These are phyloP conservation scores for Paecilomyces sp. DNA, from an alignment of 2,329 filamentous ascomycete species.

Conservation along the genomic window DNA sequence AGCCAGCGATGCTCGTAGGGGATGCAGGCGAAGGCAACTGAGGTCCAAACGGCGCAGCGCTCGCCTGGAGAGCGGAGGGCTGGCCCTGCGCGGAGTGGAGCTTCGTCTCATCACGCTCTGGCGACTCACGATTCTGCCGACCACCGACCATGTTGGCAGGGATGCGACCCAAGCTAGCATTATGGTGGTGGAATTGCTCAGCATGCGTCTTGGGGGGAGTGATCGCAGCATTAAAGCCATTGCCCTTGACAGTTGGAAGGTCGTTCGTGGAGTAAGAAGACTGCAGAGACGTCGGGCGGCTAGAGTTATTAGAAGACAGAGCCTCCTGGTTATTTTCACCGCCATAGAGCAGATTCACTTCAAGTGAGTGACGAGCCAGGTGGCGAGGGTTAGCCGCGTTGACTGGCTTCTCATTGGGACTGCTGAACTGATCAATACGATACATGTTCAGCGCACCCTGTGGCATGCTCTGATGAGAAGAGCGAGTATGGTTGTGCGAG, in stretches of 20 bases:
- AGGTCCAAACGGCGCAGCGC: slow-evolving; percentile 71
- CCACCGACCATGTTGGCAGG: slow-evolving; percentile 58
- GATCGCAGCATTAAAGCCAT: slow-evolving; percentile 41
- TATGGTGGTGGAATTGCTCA: slow-evolving; percentile 63
- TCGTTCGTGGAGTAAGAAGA: slow-evolving; percentile 88
- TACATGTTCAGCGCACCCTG: slow-evolving; percentile 44
- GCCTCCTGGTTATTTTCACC: slow-evolving; percentile 21
- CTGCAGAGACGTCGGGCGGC: slow-evolving; percentile 49
- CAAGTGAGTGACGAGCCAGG: slow-evolving; percentile 38
- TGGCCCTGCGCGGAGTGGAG: slow-evolving; percentile 50
- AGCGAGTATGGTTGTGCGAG: slow-evolving; percentile 60
- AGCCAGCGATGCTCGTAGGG: slow-evolving; percentile 17
- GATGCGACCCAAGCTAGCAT: slow-evolving; percentile 73
- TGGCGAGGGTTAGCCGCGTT: slow-evolving; percentile 25
- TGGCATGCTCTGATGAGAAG: slow-evolving; percentile 53
- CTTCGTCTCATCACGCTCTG: slow-evolving; percentile 40
- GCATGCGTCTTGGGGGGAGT: slow-evolving; percentile 52
- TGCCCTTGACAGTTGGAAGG: slow-evolving; percentile 73
- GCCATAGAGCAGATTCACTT: slow-evolving; percentile 31
- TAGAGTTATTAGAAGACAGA: slow-evolving; percentile 22
- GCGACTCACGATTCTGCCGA: slow-evolving; percentile 47
- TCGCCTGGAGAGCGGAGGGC: slow-evolving; percentile 70
- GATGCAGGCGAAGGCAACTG: slow-evolving; percentile 38
- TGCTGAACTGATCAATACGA: slow-evolving; percentile 28
- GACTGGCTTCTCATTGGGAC: slow-evolving; percentile 21